phyloP scores from a whole-genome alignment of 257 asterid species.

The Penstemon eatonii region DNA sequence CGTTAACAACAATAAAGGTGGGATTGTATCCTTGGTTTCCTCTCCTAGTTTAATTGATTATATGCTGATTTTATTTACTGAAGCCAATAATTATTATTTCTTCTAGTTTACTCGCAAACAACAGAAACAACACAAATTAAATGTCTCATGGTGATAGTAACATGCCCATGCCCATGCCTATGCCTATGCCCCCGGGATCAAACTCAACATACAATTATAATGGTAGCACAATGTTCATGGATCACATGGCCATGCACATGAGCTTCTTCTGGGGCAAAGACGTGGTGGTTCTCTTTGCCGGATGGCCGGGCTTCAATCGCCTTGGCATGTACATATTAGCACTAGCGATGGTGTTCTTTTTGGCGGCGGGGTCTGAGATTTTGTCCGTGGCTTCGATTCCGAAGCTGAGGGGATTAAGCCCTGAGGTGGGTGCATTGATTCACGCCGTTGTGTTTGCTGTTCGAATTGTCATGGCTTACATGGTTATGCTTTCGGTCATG shows the following conservation, averaged over 20 bases:
- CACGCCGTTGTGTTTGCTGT: slow-evolving; percentile 42
- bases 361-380: slow-evolving; percentile 44
- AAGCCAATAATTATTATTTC: not conserved
- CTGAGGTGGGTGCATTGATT: slow-evolving; percentile 32
- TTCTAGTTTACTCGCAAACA: not conserved
- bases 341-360: slow-evolving; percentile 44
- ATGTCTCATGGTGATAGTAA: slow-evolving; percentile 14
- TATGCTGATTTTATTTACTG: too few species aligned
- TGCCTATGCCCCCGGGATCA: not conserved
- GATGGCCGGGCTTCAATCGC: slow-evolving; percentile 63
- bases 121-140: not conserved
- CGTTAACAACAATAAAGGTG: too few species aligned
- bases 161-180: slow-evolving; percentile 36
- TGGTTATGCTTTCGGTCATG: slow-evolving; percentile 80
- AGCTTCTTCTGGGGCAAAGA: slow-evolving; percentile 71
- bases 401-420: slow-evolving; percentile 27
- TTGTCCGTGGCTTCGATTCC: slow-evolving; percentile 34
- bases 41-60: not conserved
- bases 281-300: slow-evolving; percentile 47
- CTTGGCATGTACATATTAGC: slow-evolving; percentile 60
- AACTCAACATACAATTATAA: slow-evolving; percentile 8
- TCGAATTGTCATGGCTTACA: slow-evolving; percentile 64
- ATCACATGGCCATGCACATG: slow-evolving; percentile 41
- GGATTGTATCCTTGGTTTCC: not conserved
- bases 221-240: slow-evolving; percentile 19